Percentiles rank a stretch among this genome's conserved stretches.
Conservation (phyloP, 2,329 filamentous ascomycete genomes). For the Arthrobotrys sphaeroides region DNA sequence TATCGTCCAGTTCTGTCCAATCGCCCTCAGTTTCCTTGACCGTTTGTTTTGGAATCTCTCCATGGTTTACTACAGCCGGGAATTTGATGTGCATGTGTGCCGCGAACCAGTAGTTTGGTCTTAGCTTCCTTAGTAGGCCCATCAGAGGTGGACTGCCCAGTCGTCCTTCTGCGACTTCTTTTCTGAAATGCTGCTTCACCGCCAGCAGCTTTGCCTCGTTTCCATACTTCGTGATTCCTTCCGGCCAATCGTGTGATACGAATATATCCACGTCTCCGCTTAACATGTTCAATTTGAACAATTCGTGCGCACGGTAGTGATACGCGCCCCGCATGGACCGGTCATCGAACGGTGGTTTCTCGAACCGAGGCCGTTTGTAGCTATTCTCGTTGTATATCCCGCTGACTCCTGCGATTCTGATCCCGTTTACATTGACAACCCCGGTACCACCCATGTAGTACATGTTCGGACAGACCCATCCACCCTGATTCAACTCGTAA, state of each 20-base stretch:
- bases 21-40: constrained; percentile 51
- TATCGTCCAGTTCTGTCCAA: constrained; percentile 37
- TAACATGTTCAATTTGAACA: constrained; percentile 86
- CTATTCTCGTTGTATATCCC: constrained; percentile 95
- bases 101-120: constrained; percentile 89
- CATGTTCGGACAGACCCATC: constrained; percentile 96
- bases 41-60: constrained; percentile 56
- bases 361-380: constrained; percentile 82
- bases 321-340: constrained; percentile 85
- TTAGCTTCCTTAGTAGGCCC: constrained; percentile 80
- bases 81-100: constrained; percentile 94
- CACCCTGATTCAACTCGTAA: constrained; percentile 90
- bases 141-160: constrained; percentile 83
- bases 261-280: constrained; percentile 90
- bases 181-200: constrained; percentile 77
- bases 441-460: constrained; percentile 97
- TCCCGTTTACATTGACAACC: constrained; percentile 80
- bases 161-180: constrained; percentile 77
- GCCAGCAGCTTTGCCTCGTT: constrained; percentile 74
- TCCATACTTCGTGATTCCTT: constrained; percentile 80
- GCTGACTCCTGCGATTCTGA: constrained; percentile 88
- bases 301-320: constrained; percentile 87
- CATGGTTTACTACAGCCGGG: constrained; percentile 71
- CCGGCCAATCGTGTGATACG: constrained; percentile 95
- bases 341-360: constrained; percentile 82